Conservation (phyloP, 148 eudicot species). For the Vaccinium vitisidaea region DNA sequence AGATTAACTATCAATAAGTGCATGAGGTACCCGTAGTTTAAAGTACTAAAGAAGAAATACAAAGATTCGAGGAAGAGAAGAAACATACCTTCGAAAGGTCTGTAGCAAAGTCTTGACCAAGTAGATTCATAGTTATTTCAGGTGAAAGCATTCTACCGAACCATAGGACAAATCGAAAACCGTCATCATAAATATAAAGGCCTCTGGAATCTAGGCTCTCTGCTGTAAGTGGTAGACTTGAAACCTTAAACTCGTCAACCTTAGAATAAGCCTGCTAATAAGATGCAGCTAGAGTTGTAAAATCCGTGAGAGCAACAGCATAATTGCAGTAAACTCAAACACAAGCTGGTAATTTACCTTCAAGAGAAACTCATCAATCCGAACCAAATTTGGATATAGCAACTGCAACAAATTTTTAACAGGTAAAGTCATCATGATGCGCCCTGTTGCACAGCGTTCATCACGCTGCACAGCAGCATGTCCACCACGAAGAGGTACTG, state of each 20-base stretch:
- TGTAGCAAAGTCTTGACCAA: constrained; percentile 60
- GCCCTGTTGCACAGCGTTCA: constrained; percentile 94
- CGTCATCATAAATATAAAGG: constrained; percentile 86
- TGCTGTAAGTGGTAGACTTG: constrained; percentile 63
- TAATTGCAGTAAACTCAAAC: constrained; percentile 6
- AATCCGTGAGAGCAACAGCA: constrained; percentile 14
- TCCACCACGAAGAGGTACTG: constrained; percentile 83
- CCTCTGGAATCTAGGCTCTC: constrained; percentile 93
- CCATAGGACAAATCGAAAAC: constrained; percentile 92
- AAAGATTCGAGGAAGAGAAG: background rate
- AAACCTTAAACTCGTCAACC: constrained; percentile 41
- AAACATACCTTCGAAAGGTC: constrained; percentile 74
- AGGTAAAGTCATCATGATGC: constrained; percentile 90
- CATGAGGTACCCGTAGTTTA: background rate
- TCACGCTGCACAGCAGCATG: constrained; percentile 82
- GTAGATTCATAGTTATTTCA: constrained; percentile 65
- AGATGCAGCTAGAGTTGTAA: background rate
- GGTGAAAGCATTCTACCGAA: constrained; percentile 85
- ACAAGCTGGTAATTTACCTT: constrained; percentile 42
- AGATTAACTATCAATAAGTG: background rate
- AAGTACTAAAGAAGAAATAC: background rate
- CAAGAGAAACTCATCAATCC: constrained; percentile 69
- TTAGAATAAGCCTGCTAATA: constrained; percentile 42
- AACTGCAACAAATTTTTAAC: constrained; percentile 74
- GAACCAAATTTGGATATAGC: constrained; percentile 76